A percentile compares a stretch with the other conserved stretches of the same genome.
These are phyloP conservation scores for Plasmodium adleri DNA, from an alignment of 169 alveolate species.

Conservation along the genomic window DNA sequence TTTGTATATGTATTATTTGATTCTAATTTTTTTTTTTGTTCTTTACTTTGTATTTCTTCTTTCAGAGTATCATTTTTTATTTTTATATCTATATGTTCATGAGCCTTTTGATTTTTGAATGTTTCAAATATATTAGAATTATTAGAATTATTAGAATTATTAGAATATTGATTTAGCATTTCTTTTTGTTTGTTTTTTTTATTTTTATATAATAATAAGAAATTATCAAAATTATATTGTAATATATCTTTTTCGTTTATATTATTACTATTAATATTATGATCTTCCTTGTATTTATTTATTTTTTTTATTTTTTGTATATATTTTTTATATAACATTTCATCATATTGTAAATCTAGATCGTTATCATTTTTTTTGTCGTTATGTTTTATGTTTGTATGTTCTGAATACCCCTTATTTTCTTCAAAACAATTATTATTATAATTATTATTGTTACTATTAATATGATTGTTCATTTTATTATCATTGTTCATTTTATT, in stretches of 20 bases:
- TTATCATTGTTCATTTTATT: background rate
- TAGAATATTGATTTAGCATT: background rate
- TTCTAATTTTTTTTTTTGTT: background rate
- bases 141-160: slow-evolving; percentile 4
- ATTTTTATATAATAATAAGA: slow-evolving; percentile 45
- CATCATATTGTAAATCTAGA: background rate
- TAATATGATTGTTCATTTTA: background rate
- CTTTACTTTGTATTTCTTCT: slow-evolving; percentile 12
- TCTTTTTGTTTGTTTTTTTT: slow-evolving; percentile 14
- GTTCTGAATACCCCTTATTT: too few relatives aligned
- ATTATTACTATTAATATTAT: background rate
- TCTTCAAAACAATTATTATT: background rate
- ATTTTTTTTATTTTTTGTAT: slow-evolving; percentile 10
- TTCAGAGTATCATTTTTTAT: background rate
- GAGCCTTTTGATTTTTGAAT: background rate
- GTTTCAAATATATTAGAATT: slow-evolving; percentile 22
- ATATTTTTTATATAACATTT: slow-evolving; percentile 7
- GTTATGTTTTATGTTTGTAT: background rate
- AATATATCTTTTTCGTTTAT: slow-evolving; percentile 12
- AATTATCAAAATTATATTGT: slow-evolving; percentile 35
- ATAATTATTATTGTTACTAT: background rate
- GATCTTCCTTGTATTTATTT: background rate
- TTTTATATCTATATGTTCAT: background rate
- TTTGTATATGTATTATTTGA: background rate
- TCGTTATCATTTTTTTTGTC: background rate